Evolutionary conservation across 768 basidiomycete genomes (phyloP), one percentile per base, ranked within the genome.

Genomic region (Leucosporidium yakuticum): DNA sequence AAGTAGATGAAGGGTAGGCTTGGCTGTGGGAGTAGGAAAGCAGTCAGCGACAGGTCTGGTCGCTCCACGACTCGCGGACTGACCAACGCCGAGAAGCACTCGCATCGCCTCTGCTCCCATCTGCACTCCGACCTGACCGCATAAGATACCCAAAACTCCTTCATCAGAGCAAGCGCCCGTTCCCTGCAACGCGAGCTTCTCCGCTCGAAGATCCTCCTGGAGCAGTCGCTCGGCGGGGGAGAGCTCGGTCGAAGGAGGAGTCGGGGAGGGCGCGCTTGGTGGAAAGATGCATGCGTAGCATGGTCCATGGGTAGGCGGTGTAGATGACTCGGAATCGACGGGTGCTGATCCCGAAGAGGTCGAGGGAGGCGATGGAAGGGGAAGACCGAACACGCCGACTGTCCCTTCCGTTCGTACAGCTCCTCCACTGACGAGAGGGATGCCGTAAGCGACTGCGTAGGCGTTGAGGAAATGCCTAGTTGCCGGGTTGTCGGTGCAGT

Each of bases 251-350:
- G 50, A 21, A 0, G 62, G 61, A 8, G 48, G 36, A 2, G 29
- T 81, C 63, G 85, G 85, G 25, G 80, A 82, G 6, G 85, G 82
- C 1, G 92, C 86, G 2, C 91, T 86, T 62, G 82, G 84, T 0
- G 95, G 94, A 78, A 93, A 98, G 53, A 98, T 79, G 77, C 96
- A 98, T 21, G 96, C 84, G 78, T 95, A 97, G 79, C 96, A 99
- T 0, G 93, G 94, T 1, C 91, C 87, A 34, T 60, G 39, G 25
- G 14, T 36, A 12, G 21, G 32, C 5, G n/a, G 25, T 27, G 6
- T 2, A 1, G 25, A 15, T 27, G 83, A 88, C 74, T 85, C 85
- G 76, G 90, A 2, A 17, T 21, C 47, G 54, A 20, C 27, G 53
- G 19, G 14, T n/a, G 3, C 15, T 15, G n/a, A 20, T 50, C 47